Percentiles rank a stretch among this genome's conserved stretches.
These are phyloP conservation scores for Inosperma sp. DNA, from an alignment of 768 basidiomycete species.

Conservation along the genomic window DNA sequence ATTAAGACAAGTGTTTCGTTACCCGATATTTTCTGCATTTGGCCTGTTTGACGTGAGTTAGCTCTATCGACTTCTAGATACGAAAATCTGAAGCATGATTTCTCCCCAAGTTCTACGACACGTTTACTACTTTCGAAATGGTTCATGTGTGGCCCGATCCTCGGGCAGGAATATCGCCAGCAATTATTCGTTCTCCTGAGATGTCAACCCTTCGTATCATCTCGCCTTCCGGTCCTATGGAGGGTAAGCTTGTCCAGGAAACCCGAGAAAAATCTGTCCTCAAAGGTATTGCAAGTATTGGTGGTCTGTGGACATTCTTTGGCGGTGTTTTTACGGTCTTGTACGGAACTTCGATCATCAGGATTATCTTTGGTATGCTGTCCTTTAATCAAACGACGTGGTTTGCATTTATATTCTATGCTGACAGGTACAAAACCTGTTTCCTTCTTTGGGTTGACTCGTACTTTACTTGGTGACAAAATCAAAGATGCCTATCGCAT, in stretches of 20 bases:
- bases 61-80: not conserved
- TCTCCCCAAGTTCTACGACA: constrained; percentile 10
- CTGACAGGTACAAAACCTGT: constrained; percentile 3
- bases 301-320: constrained; percentile 23
- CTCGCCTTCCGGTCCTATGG: constrained; percentile 9
- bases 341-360: constrained; percentile 19
- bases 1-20: constrained; percentile 3
- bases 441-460: constrained; percentile 8
- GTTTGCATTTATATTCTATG: not conserved
- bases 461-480: not conserved
- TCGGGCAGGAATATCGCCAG: not conserved
- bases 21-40: not conserved
- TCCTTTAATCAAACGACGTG: not conserved
- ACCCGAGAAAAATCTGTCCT: constrained; percentile 17
- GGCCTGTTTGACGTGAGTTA: constrained; percentile 1
- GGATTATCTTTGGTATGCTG: constrained; percentile 16
- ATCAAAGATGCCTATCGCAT: constrained; percentile 2
- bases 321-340: constrained; percentile 18
- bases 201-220: constrained; percentile 17
- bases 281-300: constrained; percentile 18
- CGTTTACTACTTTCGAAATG: constrained; percentile 13
- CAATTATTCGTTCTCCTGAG: constrained; percentile 7
- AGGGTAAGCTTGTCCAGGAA: constrained; percentile 16
- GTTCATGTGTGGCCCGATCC: constrained; percentile 15
- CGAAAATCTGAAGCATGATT: not conserved